Base-by-base conservation (phyloP, 1,284 basidiomycete genomes). In the Moesziomyces sp. region DNA sequence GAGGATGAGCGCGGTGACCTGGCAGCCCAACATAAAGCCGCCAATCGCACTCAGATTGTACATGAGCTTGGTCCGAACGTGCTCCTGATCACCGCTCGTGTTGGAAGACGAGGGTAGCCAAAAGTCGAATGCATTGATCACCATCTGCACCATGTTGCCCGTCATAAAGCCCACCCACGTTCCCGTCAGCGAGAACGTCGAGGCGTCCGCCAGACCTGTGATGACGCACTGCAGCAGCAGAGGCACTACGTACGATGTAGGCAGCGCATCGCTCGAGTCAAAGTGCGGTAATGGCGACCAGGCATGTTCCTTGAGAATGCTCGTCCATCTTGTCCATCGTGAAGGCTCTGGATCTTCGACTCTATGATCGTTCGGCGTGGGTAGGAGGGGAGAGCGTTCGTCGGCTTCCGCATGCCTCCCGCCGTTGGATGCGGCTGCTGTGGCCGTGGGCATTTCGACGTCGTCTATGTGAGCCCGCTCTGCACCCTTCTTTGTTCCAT, bases 161-260 rank as follows among this genome's bases (percentile, higher is more conserved):
- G 73, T 73, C 73, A 73, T 72, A 35, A 76, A 76, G 30, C 73
- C 73, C 3, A 76, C 53, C 73, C 73, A 76, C 0, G 59, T 68
- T 21, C 58, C 38, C 2, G 69, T 73, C 13, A 65, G 53, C 5
- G 55, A 50, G 53, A 58, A 76, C 6, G 60, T 58, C 28, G 55
- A 54, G 3, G 69, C 58, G 56, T 76, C 73, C 0, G 69, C 63
- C 5, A 76, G 52, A 3, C 73, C 73, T 1, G 69, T 60, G 38
- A 73, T 72, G 44, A 72, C 8, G 50, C 73, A 76, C 38, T 76
- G 73, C 1, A 76, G 58, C 5, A 65, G 30, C 24, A 76, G 50
- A 0, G 73, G 69, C 5, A 52, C 55, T 4, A 72, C 14, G 43
- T 67, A 72, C 0, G 69, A 58, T 3, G 54, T 18, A 6, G 63